Percentiles rank a stretch among this genome's conserved stretches.
These are phyloP conservation scores for Penicillium turbatum DNA, from an alignment of 495 filamentous ascomycete species.

Conservation along the genomic window DNA sequence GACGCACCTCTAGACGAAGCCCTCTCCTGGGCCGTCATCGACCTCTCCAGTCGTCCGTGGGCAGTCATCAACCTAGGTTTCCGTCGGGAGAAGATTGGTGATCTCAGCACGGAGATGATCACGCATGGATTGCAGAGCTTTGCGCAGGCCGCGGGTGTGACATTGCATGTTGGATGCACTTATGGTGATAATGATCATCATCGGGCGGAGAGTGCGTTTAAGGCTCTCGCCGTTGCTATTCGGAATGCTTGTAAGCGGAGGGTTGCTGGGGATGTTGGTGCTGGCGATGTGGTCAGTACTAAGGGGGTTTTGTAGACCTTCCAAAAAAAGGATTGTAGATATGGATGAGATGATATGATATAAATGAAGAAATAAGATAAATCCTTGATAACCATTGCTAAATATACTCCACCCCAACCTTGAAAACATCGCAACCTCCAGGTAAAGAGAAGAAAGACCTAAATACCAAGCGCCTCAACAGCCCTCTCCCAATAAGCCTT, in stretches of 20 bases:
- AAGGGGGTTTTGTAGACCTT: conserved; percentile 68
- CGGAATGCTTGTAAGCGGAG: conserved; percentile 67
- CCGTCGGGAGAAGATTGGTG: conserved; percentile 85
- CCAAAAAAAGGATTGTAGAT: background rate
- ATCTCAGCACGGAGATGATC: conserved; percentile 92
- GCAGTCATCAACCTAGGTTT: conserved; percentile 76
- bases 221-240: conserved; percentile 86
- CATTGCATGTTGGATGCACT: conserved; percentile 86
- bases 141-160: conserved; percentile 84
- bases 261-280: conserved; percentile 66
- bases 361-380: too few species aligned
- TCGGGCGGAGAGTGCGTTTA: conserved; percentile 93
- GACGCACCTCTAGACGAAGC: conserved; percentile 95
- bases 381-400: too few species aligned
- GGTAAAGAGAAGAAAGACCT: too few species aligned
- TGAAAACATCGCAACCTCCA: background rate
- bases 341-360: conserved; percentile 3
- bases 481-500: conserved; percentile 53
- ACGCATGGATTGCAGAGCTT: conserved; percentile 93
- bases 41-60: conserved; percentile 87
- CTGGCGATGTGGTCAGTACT: conserved; percentile 90
- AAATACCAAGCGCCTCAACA: conserved; percentile 33
- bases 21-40: conserved; percentile 87
- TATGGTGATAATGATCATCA: conserved; percentile 94
- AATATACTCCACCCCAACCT: background rate